These are phyloP conservation scores for Chaetomium tenue DNA, from an alignment of 495 filamentous ascomycete genomes.

Conservation along the genomic window DNA sequence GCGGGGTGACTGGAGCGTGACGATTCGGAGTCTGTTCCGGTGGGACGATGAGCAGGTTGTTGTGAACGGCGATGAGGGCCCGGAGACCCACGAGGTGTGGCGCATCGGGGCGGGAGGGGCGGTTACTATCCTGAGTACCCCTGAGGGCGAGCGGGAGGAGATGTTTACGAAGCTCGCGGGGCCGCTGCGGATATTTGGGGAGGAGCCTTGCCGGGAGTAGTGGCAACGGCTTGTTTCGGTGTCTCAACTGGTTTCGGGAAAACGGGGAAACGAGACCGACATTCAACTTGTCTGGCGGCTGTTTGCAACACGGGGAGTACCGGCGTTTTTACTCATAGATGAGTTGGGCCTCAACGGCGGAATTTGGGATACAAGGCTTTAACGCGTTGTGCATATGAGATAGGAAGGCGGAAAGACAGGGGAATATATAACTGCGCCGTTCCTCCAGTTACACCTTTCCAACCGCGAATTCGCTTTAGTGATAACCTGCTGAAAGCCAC, in stretches of 20 bases:
- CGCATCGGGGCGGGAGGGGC: slow-evolving; percentile 85
- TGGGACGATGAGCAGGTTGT: slow-evolving; percentile 54
- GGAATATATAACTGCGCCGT: no score
- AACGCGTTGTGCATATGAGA: slow-evolving; percentile 10
- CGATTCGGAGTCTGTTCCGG: slow-evolving; percentile 75
- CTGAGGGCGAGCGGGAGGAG: slow-evolving; percentile 82
- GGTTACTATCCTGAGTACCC: slow-evolving; percentile 74
- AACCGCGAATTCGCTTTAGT: background rate
- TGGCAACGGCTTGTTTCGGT: background rate
- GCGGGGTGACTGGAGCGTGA: slow-evolving; percentile 80
- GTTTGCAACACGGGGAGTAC: background rate
- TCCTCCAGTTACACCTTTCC: background rate
- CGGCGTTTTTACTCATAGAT: slow-evolving; percentile 11
- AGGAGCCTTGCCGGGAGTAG: slow-evolving; percentile 24
- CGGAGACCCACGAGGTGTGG: slow-evolving; percentile 58
- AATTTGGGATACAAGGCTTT: slow-evolving; percentile 14
- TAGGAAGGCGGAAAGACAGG: background rate
- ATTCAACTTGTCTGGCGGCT: slow-evolving; percentile 21
- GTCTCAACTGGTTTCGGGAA: background rate
- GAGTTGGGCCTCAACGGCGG: slow-evolving; percentile 17
- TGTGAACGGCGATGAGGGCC: slow-evolving; percentile 23
- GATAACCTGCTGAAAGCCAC: slow-evolving; percentile 2
- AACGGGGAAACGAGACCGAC: background rate
- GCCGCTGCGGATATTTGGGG: slow-evolving; percentile 57
- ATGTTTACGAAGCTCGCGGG: slow-evolving; percentile 80